Base-by-base conservation (phyloP, 805 yeast genomes). In the Ogataea dorogensis region DNA sequence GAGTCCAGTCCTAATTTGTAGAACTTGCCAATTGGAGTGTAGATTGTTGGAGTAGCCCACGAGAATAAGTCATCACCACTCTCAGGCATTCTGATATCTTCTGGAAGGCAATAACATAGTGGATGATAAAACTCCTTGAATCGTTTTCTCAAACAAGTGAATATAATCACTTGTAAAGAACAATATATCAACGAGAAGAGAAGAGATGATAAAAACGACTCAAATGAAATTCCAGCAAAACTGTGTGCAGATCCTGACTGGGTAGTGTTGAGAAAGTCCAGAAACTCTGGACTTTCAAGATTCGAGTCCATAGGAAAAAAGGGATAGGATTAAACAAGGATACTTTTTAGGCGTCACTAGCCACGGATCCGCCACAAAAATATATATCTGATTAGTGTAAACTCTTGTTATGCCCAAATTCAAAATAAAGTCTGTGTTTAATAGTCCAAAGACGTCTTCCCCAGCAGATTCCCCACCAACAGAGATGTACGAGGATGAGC, bases 1-100 rank as follows among this genome's bases (percentile, higher is more conserved):
- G 88, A 78, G 56, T 87, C 96, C 6, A 85, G 54, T 0, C 95
- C 94, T 42, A 72, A 59, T 1, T 64, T 57, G 17, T 68, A 52
- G 47, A 75, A 79, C 18, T 64, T 60, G 7, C 65, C 63, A 5
- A 75, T 61, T 5, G 54, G 66, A 14, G 59, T 53, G 7, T 51
- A 43, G 18, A 75, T 36, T 0, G 50, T 63, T 0, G 76, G 72
- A 4, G 49, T 28, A 2, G 81, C 43, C 91, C 91, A 85, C 4
- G 67, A 66, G 18, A 79, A 65, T n/a, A 73, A 57, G 0, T 75
- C 72, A 10, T 59, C 51, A 2, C 66, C 62, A 13, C 67, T 46
- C 1, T 66, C 65, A 5, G 60, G 62, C 40, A 64, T 63, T 40
- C 68, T 59, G 36, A 61, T 63, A 15, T 57, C 48, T 2, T 49